Conservation (phyloP, 2,329 filamentous ascomycete genomes). For the Neobulgaria alba region DNA sequence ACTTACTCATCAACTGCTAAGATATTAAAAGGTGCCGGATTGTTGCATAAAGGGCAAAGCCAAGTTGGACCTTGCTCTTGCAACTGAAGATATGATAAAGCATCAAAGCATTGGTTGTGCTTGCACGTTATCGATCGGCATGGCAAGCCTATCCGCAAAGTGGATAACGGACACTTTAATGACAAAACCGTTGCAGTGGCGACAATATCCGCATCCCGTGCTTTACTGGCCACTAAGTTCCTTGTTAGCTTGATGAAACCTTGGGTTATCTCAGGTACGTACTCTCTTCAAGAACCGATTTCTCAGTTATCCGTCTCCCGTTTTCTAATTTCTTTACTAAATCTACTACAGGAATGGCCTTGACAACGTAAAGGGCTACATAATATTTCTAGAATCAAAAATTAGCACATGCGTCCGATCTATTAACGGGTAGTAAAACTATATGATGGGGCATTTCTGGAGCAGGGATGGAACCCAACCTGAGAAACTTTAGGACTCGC, state of each 20-base stretch:
- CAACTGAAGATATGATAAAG: slow-evolving; percentile 80
- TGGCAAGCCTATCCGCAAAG: slow-evolving; percentile 69
- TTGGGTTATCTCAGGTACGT: slow-evolving; percentile 30
- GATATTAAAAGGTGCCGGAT: slow-evolving; percentile 68
- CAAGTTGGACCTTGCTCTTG: slow-evolving; percentile 96
- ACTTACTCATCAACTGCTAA: slow-evolving; percentile 80
- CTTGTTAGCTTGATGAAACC: slow-evolving; percentile 1
- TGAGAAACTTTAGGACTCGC: slow-evolving; percentile 37
- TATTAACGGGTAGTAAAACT: slow-evolving; percentile 1
- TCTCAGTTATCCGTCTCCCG: slow-evolving; percentile 67
- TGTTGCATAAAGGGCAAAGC: slow-evolving; percentile 92
- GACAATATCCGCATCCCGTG: slow-evolving; percentile 80
- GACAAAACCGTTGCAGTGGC: slow-evolving; percentile 84
- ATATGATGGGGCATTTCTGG: slow-evolving; percentile 9
- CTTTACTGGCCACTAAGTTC: slow-evolving; percentile 64
- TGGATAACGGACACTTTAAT: slow-evolving; percentile 86
- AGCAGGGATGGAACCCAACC: slow-evolving; percentile 17
- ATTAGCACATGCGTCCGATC: background rate
- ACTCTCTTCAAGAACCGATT: slow-evolving; percentile 79
- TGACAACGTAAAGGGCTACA: slow-evolving; percentile 67
- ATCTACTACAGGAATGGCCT: slow-evolving; percentile 59
- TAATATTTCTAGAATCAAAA: slow-evolving; percentile 61
- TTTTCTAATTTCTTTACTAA: slow-evolving; percentile 60
- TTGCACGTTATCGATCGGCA: slow-evolving; percentile 72
- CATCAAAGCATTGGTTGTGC: slow-evolving; percentile 94